phyloP scores from a whole-genome alignment of 148 eudicot species.

The Fagopyrum tataricum region DNA sequence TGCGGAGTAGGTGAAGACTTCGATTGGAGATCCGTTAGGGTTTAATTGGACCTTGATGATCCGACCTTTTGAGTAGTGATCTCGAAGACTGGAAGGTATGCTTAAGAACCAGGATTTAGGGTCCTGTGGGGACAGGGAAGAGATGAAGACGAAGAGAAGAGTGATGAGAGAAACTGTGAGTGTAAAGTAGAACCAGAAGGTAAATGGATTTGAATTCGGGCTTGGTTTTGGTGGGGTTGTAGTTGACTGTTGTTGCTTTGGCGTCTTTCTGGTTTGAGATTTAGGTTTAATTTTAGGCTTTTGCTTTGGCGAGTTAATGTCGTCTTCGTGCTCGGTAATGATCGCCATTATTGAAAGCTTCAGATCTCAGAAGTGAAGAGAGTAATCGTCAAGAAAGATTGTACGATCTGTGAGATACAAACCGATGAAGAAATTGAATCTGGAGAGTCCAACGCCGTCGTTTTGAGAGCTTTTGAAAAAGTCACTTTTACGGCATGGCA shows the following conservation, averaged over 20 bases:
- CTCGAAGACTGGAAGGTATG: constrained; percentile 49
- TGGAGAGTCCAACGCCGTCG: background rate
- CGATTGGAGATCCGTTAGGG: constrained; percentile 42
- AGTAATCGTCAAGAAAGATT: background rate
- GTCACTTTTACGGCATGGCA: background rate
- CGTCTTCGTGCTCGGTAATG: constrained; percentile 50
- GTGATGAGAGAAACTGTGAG: constrained; percentile 49
- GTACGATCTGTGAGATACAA: no score
- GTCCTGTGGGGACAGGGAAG: constrained; percentile 44
- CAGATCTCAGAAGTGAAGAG: background rate
- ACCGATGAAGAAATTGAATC: background rate
- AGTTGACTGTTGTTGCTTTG: constrained; percentile 16
- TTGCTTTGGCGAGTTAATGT: constrained; percentile 26
- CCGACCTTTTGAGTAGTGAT: constrained; percentile 62
- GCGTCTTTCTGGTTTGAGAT: constrained; percentile 19
- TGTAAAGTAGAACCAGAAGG: constrained; percentile 81
- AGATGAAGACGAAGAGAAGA: constrained; percentile 38
- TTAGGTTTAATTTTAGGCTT: constrained; percentile 18
- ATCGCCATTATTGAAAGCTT: constrained; percentile 49
- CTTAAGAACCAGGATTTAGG: constrained; percentile 76
- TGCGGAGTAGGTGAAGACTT: constrained; percentile 59
- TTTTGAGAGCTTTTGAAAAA: background rate
- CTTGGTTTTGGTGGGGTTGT: constrained; percentile 14
- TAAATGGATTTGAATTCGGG: constrained; percentile 54
- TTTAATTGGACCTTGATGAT: constrained; percentile 48